Evolutionary conservation across 1,139 yeast species (phyloP), one percentile per base, ranked within the genome.

Genomic region (Saccharomycopsis hybrid): DNA sequence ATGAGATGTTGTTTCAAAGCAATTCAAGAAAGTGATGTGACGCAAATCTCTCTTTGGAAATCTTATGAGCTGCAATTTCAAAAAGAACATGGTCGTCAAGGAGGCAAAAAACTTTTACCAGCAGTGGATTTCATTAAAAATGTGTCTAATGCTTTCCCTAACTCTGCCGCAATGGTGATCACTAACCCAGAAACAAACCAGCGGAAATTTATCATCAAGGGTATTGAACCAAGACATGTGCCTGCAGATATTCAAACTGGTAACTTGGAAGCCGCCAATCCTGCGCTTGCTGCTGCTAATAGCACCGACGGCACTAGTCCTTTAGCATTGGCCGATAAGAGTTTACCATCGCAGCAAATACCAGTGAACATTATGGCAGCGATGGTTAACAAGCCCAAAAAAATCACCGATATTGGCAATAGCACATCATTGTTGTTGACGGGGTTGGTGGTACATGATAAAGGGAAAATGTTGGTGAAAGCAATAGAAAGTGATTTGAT

Each of bases 41-140:
- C 97, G 0, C 99, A 92, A 67, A 89, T 92, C 33, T 85, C 95
- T 11, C 74, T 92, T 47, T 92, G 99, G 99, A 88, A 90, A 64
- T 82, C 96, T 0, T 92, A 92, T 66, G 98, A 92, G 63, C 72
- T 81, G 30, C 95, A 85, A 63, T 92, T 92, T 60, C 79, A 80
- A 50, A 70, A 68, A 40, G 72, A 72, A 50, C 73, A 73, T 11
- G 67, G 72, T 24, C 74, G 71, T 44, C 53, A 62, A 4, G 69
- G 67, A 35, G 76, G 70, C 55, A 80, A 79, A 56, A 78, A 81
- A 54, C 71, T 92, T 47, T 73, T 92, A 44, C 95, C 97, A 1
- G 98, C 98, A 0, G 97, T 94, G 24, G 97, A 92, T 59, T 92
- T 92, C 63, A 92, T 92, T 62, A 89, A 90, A 62, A 92, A 92